These are phyloP conservation scores for Bimuria novae-zelandiae DNA, from an alignment of 2,329 filamentous ascomycete genomes.

Conservation along the genomic window DNA sequence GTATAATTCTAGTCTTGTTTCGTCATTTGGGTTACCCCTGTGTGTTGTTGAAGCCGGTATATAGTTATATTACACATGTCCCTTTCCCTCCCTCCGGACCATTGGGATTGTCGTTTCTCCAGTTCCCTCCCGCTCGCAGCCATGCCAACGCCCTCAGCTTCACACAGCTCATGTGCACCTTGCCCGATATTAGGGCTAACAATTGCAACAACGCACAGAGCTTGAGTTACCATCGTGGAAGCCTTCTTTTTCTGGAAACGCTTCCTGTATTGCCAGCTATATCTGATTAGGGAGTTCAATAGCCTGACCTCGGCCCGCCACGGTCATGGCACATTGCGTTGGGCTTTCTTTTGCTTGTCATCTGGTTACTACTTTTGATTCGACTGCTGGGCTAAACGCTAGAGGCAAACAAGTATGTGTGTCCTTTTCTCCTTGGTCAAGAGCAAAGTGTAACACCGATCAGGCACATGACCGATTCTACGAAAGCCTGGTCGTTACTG, in stretches of 20 bases:
- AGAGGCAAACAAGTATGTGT: slow-evolving; percentile 4
- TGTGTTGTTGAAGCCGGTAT: slow-evolving; percentile 28
- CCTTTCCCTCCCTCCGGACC: neutral
- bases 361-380: neutral
- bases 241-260: neutral
- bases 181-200: neutral
- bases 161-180: neutral
- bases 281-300: neutral
- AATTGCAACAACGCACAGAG: neutral
- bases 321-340: neutral
- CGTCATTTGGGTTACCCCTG: slow-evolving; percentile 24
- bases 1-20: slow-evolving; percentile 35
- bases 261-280: no score
- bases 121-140: neutral
- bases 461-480: neutral
- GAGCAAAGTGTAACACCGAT: neutral
- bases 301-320: neutral
- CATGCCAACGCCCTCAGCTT: neutral
- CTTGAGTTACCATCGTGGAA: neutral
- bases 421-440: neutral
- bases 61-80: slow-evolving; percentile 19
- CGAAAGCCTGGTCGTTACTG: neutral
- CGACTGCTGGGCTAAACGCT: neutral
- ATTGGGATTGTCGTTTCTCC: neutral
- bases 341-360: neutral